These are phyloP conservation scores for Tremella fuciformis DNA, from an alignment of 768 basidiomycete species.

Conservation along the genomic window DNA sequence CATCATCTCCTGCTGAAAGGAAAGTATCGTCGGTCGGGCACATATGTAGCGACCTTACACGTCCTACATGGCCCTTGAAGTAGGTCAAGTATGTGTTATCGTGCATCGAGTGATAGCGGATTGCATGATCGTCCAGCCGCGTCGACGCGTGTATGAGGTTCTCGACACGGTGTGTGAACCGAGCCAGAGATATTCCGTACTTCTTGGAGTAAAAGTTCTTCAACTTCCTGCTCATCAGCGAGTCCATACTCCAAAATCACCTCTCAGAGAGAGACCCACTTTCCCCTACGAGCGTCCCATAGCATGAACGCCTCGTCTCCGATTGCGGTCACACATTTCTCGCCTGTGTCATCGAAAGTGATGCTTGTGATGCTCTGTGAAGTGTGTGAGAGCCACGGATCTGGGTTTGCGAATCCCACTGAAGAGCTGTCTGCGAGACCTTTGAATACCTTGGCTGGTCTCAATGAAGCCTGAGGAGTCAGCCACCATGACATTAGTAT, in stretches of 20 bases:
- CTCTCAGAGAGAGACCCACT: slow-evolving; percentile 62
- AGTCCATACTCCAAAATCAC: background rate
- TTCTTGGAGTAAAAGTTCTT: slow-evolving; percentile 89
- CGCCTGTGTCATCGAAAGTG: slow-evolving; percentile 85
- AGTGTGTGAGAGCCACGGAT: slow-evolving; percentile 13
- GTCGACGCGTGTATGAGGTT: slow-evolving; percentile 87
- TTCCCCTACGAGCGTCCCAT: slow-evolving; percentile 85
- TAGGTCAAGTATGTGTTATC: slow-evolving; percentile 96
- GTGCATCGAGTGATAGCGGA: slow-evolving; percentile 90
- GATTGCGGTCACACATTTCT: slow-evolving; percentile 75
- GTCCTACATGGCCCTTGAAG: slow-evolving; percentile 87
- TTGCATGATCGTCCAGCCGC: slow-evolving; percentile 82
- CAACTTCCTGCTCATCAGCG: slow-evolving; percentile 55
- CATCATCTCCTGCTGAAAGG: slow-evolving; percentile 90
- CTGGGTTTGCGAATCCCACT: background rate
- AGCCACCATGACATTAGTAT: too few species aligned
- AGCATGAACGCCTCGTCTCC: slow-evolving; percentile 91
- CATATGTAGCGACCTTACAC: slow-evolving; percentile 84
- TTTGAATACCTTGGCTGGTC: slow-evolving; percentile 23
- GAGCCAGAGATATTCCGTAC: slow-evolving; percentile 89
- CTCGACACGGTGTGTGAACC: slow-evolving; percentile 87
- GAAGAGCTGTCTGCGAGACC: slow-evolving; percentile 5
- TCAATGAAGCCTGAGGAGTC: background rate
- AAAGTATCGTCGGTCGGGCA: slow-evolving; percentile 92
- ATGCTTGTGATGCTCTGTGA: slow-evolving; percentile 66